phyloP scores from a whole-genome alignment of 352 stramenopile genomes.

The Blastocystis sp. region DNA sequence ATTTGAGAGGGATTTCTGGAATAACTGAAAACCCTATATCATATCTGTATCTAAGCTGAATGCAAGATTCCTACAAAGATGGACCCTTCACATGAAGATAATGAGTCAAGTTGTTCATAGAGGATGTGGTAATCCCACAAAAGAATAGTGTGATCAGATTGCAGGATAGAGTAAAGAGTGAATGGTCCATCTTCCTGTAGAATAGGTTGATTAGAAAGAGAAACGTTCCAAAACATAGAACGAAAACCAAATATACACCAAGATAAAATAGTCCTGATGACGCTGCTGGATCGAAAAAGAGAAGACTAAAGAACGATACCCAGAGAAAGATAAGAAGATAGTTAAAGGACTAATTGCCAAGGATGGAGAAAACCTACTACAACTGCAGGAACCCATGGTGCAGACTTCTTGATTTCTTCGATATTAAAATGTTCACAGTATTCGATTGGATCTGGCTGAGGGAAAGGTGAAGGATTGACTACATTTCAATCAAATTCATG shows the following conservation, averaged over 20 bases:
- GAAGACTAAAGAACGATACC: conserved; percentile 56
- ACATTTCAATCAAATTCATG: neutral
- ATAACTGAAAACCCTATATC: conserved; percentile 55
- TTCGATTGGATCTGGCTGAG: neutral
- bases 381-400: conserved; percentile 34
- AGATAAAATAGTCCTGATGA: neutral
- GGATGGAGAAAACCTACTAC: neutral
- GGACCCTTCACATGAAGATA: conserved; percentile 51
- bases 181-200: conserved; percentile 31
- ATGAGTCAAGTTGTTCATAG: conserved; percentile 62
- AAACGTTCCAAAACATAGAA: conserved; percentile 7
- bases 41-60: conserved; percentile 20
- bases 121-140: conserved; percentile 37
- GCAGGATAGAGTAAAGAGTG: conserved; percentile 37
- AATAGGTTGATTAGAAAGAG: conserved; percentile 52
- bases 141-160: conserved; percentile 57
- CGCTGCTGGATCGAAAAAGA: conserved; percentile 10
- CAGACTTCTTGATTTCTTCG: conserved; percentile 43
- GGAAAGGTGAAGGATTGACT: neutral
- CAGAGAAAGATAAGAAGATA: conserved; percentile 46
- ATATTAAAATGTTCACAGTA: conserved; percentile 49
- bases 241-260: neutral
- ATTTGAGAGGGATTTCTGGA: conserved; percentile 41
- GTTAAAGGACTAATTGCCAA: conserved; percentile 9
- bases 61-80: neutral